Conservation (phyloP, 2,329 filamentous ascomycete genomes). For the Arthrocladium fulminans region DNA sequence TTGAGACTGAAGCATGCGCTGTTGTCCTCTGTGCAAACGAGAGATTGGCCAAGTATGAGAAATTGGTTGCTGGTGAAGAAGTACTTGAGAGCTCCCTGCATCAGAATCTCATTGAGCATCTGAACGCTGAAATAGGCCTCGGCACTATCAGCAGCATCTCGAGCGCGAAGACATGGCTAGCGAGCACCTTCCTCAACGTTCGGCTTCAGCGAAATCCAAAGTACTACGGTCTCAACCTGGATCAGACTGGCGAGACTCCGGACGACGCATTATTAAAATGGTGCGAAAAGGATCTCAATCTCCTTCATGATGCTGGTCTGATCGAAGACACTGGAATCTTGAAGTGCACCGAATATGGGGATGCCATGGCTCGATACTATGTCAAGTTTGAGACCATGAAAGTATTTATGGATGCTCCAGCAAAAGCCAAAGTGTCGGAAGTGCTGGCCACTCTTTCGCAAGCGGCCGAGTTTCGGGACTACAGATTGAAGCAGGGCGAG, state of each 20-base stretch:
- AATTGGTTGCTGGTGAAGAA: slow-evolving; percentile 64
- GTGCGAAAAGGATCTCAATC: slow-evolving; percentile 58
- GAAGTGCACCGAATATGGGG: slow-evolving; percentile 60
- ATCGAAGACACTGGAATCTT: slow-evolving; percentile 45
- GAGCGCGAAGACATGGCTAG: slow-evolving; percentile 65
- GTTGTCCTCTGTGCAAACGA: slow-evolving; percentile 69
- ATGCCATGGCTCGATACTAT: slow-evolving; percentile 77
- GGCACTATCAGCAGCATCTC: slow-evolving; percentile 58
- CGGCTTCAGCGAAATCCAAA: slow-evolving; percentile 61
- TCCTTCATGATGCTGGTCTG: slow-evolving; percentile 54
- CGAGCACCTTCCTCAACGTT: slow-evolving; percentile 68
- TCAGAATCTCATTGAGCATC: slow-evolving; percentile 67
- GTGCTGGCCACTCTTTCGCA: slow-evolving; percentile 61
- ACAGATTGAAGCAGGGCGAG: slow-evolving; percentile 62
- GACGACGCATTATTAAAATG: slow-evolving; percentile 61
- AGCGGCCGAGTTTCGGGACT: slow-evolving; percentile 62
- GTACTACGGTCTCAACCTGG: slow-evolving; percentile 58
- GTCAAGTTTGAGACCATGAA: slow-evolving; percentile 74
- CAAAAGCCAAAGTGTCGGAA: slow-evolving; percentile 53
- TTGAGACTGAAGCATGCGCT: slow-evolving; percentile 64
- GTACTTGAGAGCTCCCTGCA: slow-evolving; percentile 70
- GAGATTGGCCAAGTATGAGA: slow-evolving; percentile 59
- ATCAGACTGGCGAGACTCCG: slow-evolving; percentile 40
- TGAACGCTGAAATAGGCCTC: slow-evolving; percentile 75
- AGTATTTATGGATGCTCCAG: slow-evolving; percentile 53